These are phyloP conservation scores for Fusarium neocosmosporiellum DNA, from an alignment of 2,329 filamentous ascomycete genomes.

Conservation along the genomic window DNA sequence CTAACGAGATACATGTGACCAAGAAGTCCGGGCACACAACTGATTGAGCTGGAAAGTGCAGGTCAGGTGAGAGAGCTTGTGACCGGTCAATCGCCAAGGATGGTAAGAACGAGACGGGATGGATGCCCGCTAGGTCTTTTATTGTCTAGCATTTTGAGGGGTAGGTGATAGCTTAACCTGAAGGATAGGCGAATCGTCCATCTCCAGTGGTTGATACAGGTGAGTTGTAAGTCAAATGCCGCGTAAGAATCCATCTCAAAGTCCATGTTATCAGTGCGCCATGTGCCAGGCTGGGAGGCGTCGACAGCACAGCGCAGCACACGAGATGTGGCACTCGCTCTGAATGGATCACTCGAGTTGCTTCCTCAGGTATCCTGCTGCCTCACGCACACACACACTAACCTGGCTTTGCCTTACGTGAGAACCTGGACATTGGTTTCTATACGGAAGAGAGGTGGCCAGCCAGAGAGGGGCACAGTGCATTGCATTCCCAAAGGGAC, in stretches of 20 bases:
- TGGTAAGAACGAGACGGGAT: constrained; percentile 27
- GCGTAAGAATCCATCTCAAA: background rate
- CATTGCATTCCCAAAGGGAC: constrained; percentile 16
- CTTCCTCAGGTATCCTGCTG: constrained; percentile 10
- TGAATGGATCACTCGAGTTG: background rate
- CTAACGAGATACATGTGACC: constrained; percentile 29
- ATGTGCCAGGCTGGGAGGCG: background rate
- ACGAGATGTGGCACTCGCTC: background rate
- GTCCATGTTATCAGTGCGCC: background rate
- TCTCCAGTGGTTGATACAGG: background rate
- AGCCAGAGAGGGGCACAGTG: constrained; percentile 19
- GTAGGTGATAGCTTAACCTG: constrained; percentile 13
- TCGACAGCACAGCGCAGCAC: background rate
- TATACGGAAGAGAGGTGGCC: constrained; percentile 1
- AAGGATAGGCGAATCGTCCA: background rate
- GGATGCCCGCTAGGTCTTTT: constrained; percentile 16
- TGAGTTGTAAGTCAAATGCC: constrained; percentile 17
- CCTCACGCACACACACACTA: constrained; percentile 28
- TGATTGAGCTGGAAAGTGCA: constrained; percentile 8
- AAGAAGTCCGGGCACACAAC: constrained; percentile 20
- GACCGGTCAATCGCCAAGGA: constrained; percentile 29
- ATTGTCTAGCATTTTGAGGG: constrained; percentile 34
- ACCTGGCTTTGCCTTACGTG: constrained; percentile 30
- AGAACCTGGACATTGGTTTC: constrained; percentile 27
- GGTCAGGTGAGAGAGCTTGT: constrained; percentile 39